phyloP scores from a whole-genome alignment of 202 grass and related monocot genomes.

The Schoenoplectus triqueter region DNA sequence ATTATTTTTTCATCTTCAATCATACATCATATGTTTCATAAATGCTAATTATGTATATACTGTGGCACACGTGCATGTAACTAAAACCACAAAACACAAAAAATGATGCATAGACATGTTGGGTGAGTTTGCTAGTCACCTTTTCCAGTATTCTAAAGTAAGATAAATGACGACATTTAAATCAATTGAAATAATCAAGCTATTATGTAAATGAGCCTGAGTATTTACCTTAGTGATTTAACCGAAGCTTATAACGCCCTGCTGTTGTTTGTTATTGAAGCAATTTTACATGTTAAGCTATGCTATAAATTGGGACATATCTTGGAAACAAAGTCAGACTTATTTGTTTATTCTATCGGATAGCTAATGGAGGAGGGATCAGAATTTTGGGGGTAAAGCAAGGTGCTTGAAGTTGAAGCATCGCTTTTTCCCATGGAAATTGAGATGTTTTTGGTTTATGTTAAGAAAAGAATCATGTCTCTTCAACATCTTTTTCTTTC shows the following conservation, averaged over 20 bases:
- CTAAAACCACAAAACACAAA: not conserved
- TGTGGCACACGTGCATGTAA: not conserved
- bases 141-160: conserved; percentile 45
- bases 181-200: conserved; percentile 25
- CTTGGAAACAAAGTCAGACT: conserved; percentile 54
- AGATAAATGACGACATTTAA: not conserved
- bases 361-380: conserved; percentile 42
- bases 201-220: conserved; percentile 1
- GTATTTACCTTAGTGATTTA: conserved; percentile 54
- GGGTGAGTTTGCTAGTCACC: conserved; percentile 29
- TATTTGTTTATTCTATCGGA: conserved; percentile 26
- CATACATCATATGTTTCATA: not conserved
- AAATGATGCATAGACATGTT: not conserved
- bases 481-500: conserved; percentile 15
- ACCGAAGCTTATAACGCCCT: conserved; percentile 37
- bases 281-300: conserved; percentile 20
- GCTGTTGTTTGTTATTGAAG: conserved; percentile 36
- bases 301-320: conserved; percentile 38
- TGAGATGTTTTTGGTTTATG: conserved; percentile 36
- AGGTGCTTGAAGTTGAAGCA: conserved; percentile 41
- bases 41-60: not conserved
- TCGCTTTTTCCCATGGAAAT: conserved; percentile 52
- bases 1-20: not conserved
- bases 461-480: conserved; percentile 44
- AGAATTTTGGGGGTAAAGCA: conserved; percentile 46